These are phyloP conservation scores for Pythium dissimile DNA, from an alignment of 352 stramenopile genomes.

Conservation along the genomic window DNA sequence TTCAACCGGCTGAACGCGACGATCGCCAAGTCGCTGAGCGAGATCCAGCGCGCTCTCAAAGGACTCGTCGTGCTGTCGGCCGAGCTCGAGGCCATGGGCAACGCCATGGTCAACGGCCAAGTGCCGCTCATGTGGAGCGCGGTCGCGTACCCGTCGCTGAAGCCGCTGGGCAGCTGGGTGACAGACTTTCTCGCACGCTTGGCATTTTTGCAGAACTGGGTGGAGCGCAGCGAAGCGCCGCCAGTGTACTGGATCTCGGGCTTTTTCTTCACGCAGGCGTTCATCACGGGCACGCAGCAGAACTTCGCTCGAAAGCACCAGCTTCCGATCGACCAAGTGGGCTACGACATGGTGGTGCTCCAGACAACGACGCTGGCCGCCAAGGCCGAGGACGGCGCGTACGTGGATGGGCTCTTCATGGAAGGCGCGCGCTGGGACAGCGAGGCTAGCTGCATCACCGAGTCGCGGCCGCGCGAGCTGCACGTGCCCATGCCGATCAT, in stretches of 20 bases:
- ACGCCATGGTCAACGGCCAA: slow-evolving; percentile 91
- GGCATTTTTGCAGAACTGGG: slow-evolving; percentile 79
- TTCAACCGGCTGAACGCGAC: slow-evolving; percentile 87
- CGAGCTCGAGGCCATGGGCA: slow-evolving; percentile 92
- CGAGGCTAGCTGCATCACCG: slow-evolving; percentile 59
- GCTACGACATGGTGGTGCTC: slow-evolving; percentile 87
- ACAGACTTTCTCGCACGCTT: slow-evolving; percentile 86
- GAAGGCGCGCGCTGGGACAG: slow-evolving; percentile 87
- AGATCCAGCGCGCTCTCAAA: slow-evolving; percentile 91
- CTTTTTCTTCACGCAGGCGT: slow-evolving; percentile 94
- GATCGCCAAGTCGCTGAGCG: slow-evolving; percentile 74
- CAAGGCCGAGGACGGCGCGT: slow-evolving; percentile 85
- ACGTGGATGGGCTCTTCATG: slow-evolving; percentile 89
- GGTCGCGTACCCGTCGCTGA: slow-evolving; percentile 90
- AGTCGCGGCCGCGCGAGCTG: slow-evolving; percentile 83
- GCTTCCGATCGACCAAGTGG: slow-evolving; percentile 89
- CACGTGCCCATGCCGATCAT: slow-evolving; percentile 87
- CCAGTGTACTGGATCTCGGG: slow-evolving; percentile 92
- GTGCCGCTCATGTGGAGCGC: slow-evolving; percentile 82
- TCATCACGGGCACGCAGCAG: slow-evolving; percentile 92
- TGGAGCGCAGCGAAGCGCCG: slow-evolving; percentile 67
- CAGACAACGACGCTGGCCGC: slow-evolving; percentile 32
- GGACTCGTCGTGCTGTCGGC: slow-evolving; percentile 91
- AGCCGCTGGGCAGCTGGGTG: slow-evolving; percentile 91
- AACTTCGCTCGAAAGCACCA: slow-evolving; percentile 91